Percentiles rank a stretch among this genome's conserved stretches.
Conservation (phyloP, 768 basidiomycete species). For the Auricularia sp. region DNA sequence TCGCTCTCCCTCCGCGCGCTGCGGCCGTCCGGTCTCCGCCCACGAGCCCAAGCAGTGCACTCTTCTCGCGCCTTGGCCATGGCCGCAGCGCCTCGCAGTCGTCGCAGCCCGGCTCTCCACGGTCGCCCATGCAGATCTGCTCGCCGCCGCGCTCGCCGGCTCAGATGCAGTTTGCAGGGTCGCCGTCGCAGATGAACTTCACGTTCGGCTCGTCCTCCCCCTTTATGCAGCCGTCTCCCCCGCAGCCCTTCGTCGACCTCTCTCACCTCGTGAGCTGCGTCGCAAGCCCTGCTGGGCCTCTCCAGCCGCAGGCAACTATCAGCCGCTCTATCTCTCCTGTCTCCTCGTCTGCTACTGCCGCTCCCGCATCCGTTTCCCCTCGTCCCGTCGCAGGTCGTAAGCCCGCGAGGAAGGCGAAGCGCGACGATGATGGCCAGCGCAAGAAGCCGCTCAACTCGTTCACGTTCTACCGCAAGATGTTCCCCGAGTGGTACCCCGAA, state of each 20-base stretch:
- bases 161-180: background rate
- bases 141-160: background rate
- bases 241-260: too few relatives aligned
- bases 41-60: background rate
- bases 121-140: background rate
- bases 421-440: background rate
- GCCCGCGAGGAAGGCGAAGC: background rate
- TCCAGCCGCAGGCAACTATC: background rate
- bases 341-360: background rate
- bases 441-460: background rate
- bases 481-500: background rate
- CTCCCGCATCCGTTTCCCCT: background rate
- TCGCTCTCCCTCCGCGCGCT: background rate
- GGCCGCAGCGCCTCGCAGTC: background rate
- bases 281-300: background rate
- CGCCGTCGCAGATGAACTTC: background rate
- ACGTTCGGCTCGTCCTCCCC: background rate
- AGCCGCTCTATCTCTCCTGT: background rate
- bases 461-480: conserved; percentile 1
- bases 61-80: background rate
- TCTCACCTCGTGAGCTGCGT: too few relatives aligned
- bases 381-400: background rate
- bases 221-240: too few relatives aligned
- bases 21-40: background rate
- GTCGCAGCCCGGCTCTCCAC: background rate